phyloP scores from a whole-genome alignment of 1,284 basidiomycete species.

The Phellopilus nigrolimitatus region DNA sequence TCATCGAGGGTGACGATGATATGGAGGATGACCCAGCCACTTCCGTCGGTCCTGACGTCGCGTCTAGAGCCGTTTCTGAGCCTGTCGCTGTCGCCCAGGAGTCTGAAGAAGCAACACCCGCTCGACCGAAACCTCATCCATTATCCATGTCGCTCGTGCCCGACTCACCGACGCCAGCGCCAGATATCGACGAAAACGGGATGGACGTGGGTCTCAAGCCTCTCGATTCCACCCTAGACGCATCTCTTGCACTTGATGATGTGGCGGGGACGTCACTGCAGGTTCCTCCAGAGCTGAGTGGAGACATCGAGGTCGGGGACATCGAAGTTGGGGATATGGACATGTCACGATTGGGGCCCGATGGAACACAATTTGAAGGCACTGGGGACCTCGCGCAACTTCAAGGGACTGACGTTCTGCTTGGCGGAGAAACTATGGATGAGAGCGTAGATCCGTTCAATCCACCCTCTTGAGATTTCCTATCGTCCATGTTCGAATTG shows the following conservation, averaged over 20 bases:
- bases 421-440: conserved; percentile 61
- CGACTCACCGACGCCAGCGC: conserved; percentile 28
- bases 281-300: conserved; percentile 27
- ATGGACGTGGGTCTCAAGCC: conserved; percentile 44
- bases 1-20: conserved; percentile 55
- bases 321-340: conserved; percentile 39
- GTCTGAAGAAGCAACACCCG: conserved; percentile 43
- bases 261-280: conserved; percentile 29
- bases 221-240: conserved; percentile 39
- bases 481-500: not conserved
- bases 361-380: conserved; percentile 53
- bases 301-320: conserved; percentile 24
- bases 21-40: conserved; percentile 57
- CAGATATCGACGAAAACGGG: conserved; percentile 27
- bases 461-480: conserved; percentile 1
- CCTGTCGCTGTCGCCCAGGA: conserved; percentile 29
- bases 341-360: conserved; percentile 58
- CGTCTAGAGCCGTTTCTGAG: conserved; percentile 35
- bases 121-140: conserved; percentile 55
- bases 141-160: conserved; percentile 41
- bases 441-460: conserved; percentile 53
- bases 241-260: conserved; percentile 25
- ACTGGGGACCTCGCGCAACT: conserved; percentile 54
- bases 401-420: conserved; percentile 43
- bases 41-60: conserved; percentile 41